These are phyloP conservation scores for Lachnellula willkommii DNA, from an alignment of 2,329 filamentous ascomycete species.

Conservation along the genomic window DNA sequence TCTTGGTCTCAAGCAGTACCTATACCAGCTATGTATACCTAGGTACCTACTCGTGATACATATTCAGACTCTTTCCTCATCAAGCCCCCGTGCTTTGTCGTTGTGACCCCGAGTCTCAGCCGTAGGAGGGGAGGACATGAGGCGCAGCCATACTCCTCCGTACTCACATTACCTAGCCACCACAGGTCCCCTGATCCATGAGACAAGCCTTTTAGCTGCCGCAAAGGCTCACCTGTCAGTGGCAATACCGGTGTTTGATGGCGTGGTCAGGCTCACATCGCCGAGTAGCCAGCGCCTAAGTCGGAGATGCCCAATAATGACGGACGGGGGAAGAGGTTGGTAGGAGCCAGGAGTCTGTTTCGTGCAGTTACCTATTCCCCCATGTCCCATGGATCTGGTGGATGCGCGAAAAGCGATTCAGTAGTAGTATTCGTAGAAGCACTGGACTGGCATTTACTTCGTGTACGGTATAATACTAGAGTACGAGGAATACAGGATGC, in stretches of 20 bases:
- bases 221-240: not conserved
- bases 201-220: not conserved
- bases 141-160: not conserved
- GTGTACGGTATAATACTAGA: not conserved
- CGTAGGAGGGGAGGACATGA: not conserved
- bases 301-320: not conserved
- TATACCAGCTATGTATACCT: too few species aligned
- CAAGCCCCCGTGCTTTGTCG: not conserved
- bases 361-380: too few species aligned
- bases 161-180: not conserved
- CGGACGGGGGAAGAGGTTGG: not conserved
- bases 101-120: slow-evolving; percentile 1
- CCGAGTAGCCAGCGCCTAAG: not conserved
- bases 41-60: not conserved
- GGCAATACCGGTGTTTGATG: not conserved
- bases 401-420: too few species aligned
- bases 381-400: too few species aligned
- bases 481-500: not conserved
- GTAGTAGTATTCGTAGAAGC: too few species aligned
- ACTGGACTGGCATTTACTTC: too few species aligned
- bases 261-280: slow-evolving; percentile 4
- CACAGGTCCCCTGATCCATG: not conserved
- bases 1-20: too few species aligned
- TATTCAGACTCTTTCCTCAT: not conserved
- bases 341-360: too few species aligned